Base-by-base conservation (phyloP, 331 rosid genomes). In the Malus hybrid region DNA sequence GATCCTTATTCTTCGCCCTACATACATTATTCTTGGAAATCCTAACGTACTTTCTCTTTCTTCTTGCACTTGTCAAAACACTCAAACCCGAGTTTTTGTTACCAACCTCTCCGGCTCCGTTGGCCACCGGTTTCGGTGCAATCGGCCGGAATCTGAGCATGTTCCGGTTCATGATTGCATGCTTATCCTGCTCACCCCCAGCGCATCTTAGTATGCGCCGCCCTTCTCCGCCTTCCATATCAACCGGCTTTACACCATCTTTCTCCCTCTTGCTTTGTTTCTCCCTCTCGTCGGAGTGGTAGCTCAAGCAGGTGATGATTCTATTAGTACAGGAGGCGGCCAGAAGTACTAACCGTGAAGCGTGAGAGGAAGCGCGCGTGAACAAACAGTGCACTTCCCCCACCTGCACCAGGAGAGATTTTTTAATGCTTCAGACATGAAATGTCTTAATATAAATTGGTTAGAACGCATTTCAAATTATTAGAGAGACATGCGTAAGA, bases 131-230 rank as follows among this genome's bases (percentile, higher is more conserved):
- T 33, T 94, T 94, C 0, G 98, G 98, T 8, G 98, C 98, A 75
- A 94, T 94, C 70, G 98, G 97, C 2, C 97, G 91, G 87, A 91
- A 94, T 33, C 93, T 89, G 78, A 85, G 89, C 98, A 87, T 86
- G 73, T 80, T 78, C 56, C 71, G 86, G 80, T 87, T 78, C 24
- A 86, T 29, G 0, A 22, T 6, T 5, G 82, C 67, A 15, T 76
- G 33, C 70, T 75, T 85, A 9, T 81, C 87, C 60, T 14, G 71
- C 55, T 61, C 70, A 28, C 50, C 77, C 7, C 24, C 77, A 12
- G 48, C 77, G 54, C 78, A 86, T 48, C 92, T 59, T 1, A 77
- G 29, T 74, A 84, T 67, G 69, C 77, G 67, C 84, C 89, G 75
- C 76, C 74, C 57, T 28, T 85, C 86, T 34, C 81, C 84, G n/a